Evolutionary conservation across 805 yeast species (phyloP), one percentile per base, ranked within the genome.

Genomic region (Barnettozyma wickerhamii): DNA sequence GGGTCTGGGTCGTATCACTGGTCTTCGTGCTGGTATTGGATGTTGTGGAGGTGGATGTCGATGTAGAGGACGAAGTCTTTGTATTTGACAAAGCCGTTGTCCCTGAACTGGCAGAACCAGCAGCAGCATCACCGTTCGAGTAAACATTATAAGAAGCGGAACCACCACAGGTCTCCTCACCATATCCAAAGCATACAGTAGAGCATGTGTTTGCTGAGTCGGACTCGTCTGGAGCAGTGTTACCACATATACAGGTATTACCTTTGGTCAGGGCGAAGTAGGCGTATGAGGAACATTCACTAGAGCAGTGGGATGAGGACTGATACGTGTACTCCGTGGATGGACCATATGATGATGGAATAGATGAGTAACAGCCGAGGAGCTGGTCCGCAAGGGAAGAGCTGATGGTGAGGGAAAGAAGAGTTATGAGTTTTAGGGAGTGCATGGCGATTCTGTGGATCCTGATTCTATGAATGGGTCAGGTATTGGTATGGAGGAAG

Each of bases 141-240:
- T 64, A 77, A 19, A 78, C 69, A 19, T 68, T 59, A 50, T 65
- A 81, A 29, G 74, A 68, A 33, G 54, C 40, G 14, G 72, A 64
- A 29, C 83, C 83, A 47, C 88, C 88, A 63, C 95, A 86, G 39
- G 56, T 65, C 43, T 82, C 84, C 1, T 35, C 7, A 6, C 70
- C 68, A 52, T 70, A 84, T 7, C 88, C 93, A 27, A 53, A 62
- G 59, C 95, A 86, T 6, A 50, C 27, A 1, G 59, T 56, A 31
- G 54, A 40, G 57, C 84, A 77, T 19, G 50, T 37, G 26, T 48
- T 39, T 1, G 60, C 33, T 10, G 58, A 39, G 7, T 52, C 50
- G 4, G 73, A 67, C 4, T 64, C 51, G 13, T 35, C 34, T 12
- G 75, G 77, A 2, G 63, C 47, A 1, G 60, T 49, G 52, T 68